Percentiles rank a stretch among this genome's conserved stretches.
Conservation (phyloP, 306 rosid genomes). For the Cicer pinnatifidum region DNA sequence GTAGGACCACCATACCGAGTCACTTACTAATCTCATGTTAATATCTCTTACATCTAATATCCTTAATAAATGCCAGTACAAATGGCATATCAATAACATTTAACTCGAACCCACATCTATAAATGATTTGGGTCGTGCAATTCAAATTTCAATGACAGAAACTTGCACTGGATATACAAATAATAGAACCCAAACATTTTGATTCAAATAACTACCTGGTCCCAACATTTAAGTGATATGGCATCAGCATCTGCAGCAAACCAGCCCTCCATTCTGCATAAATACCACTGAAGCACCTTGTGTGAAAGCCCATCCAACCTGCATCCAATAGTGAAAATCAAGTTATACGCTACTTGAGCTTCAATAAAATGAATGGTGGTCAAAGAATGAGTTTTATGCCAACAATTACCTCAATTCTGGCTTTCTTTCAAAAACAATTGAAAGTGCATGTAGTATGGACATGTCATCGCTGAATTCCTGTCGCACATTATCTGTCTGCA, state of each 20-base stretch:
- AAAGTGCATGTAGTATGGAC: constrained; percentile 78
- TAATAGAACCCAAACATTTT: constrained; percentile 18
- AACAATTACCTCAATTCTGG: constrained; percentile 73
- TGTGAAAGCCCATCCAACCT: constrained; percentile 91
- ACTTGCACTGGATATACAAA: constrained; percentile 3
- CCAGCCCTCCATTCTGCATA: constrained; percentile 99
- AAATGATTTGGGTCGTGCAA: not conserved
- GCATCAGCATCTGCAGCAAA: constrained; percentile 96
- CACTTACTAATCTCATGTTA: constrained; percentile 16
- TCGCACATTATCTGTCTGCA: constrained; percentile 77
- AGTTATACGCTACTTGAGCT: constrained; percentile 31
- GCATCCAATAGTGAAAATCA: constrained; percentile 41
- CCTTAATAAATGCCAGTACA: constrained; percentile 8
- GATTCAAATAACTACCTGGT: constrained; percentile 63
- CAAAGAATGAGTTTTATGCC: not conserved
- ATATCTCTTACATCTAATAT: constrained; percentile 26
- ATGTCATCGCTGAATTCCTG: constrained; percentile 72
- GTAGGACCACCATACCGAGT: constrained; percentile 34
- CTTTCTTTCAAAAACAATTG: constrained; percentile 80
- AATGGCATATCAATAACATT: not conserved
- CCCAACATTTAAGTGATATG: constrained; percentile 92
- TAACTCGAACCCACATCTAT: constrained; percentile 35
- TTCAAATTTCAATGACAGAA: constrained; percentile 23
- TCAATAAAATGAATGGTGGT: not conserved
- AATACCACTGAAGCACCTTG: constrained; percentile 96